phyloP scores from a whole-genome alignment of 441 rosid genomes.

The Oxalis stricta region DNA sequence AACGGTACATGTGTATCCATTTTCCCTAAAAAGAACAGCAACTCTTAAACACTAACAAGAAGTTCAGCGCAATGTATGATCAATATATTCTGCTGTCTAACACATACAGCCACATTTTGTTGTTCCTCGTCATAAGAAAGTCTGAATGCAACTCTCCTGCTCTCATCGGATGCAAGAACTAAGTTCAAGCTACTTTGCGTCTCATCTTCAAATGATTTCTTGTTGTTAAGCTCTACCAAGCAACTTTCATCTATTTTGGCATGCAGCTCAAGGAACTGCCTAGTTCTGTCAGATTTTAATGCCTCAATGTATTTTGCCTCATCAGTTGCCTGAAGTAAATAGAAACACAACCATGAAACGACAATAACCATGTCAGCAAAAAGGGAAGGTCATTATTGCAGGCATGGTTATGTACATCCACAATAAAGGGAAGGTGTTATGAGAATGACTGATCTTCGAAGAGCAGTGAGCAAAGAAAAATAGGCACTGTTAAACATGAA shows the following conservation, averaged over 20 bases:
- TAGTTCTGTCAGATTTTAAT: conserved; percentile 53
- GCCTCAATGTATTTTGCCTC: conserved; percentile 70
- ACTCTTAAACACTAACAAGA: conserved; percentile 5
- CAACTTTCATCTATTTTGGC: conserved; percentile 53
- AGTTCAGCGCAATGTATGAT: conserved; percentile 3
- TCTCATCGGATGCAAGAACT: conserved; percentile 74
- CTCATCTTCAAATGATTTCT: conserved; percentile 78
- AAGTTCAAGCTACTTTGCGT: conserved; percentile 40
- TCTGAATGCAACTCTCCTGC: conserved; percentile 60
- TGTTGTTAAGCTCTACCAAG: conserved; percentile 38
- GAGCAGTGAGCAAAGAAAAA: too few relatives aligned
- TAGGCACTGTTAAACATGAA: too few relatives aligned
- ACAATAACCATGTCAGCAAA: background rate
- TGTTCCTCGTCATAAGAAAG: conserved; percentile 74
- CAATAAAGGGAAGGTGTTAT: too few relatives aligned
- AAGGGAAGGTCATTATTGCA: too few relatives aligned
- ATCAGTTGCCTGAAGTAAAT: conserved; percentile 44
- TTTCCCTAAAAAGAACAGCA: conserved; percentile 56
- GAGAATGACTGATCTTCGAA: too few relatives aligned
- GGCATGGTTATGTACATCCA: too few relatives aligned
- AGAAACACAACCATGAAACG: conserved; percentile 3
- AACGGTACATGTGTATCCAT: conserved; percentile 95
- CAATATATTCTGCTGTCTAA: too few relatives aligned
- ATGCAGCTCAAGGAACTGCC: conserved; percentile 60
- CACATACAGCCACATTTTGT: conserved; percentile 78